Evolutionary conservation across 1,284 basidiomycete species (phyloP), one percentile per base, ranked within the genome.

Genomic region (Ceratobasidium sp.): DNA sequence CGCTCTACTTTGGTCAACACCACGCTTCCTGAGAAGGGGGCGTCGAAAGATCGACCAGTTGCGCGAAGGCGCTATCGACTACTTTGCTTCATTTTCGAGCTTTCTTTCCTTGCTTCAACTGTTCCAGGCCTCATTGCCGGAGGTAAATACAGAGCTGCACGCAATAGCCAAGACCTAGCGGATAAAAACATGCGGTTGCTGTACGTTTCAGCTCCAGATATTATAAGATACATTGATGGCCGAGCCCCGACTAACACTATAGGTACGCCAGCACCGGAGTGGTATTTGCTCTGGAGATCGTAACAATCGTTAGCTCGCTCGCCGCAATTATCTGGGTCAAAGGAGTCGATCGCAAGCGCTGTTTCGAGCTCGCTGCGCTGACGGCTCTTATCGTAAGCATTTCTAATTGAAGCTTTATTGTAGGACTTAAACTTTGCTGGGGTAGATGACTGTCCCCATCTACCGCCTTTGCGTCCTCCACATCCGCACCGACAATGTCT

Each of bases 381-480:
- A 67, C 50, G 3, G 1, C 28, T 3, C 64, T 67, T 26, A 55
- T 67, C 23, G 64, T 67, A 2, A 23, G 64, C 55, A 46, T 18
- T 13, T 49, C 30, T 46, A 18, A 14, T 23, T 11, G n/a, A 38
- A 9, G 13, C 8, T 4, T 50, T 54, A 35, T 18, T 38, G n/a
- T n/a, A n/a, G n/a, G 5, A 28, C 52, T 54, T 6, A 54, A 4
- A 49, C 14, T 54, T 38, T 11, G 11, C 35, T 38, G 35, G 11
- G 4, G 4, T 38, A 55, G 64, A 5, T 67, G 9, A 13, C 35
- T 21, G 47, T 66, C 13, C 63, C 63, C n/a, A 66, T 67, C 14
- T 67, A 67, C 28, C 64, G 64, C 41, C 64, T 55, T 16, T 55
- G 64, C 38, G 62, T 64, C n/a, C 62, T 64, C n/a, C 62, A 64